A percentile compares a stretch with the other conserved stretches of the same genome.
These are phyloP conservation scores for Phylloporus sp. DNA, from an alignment of 768 basidiomycete species.

Conservation along the genomic window DNA sequence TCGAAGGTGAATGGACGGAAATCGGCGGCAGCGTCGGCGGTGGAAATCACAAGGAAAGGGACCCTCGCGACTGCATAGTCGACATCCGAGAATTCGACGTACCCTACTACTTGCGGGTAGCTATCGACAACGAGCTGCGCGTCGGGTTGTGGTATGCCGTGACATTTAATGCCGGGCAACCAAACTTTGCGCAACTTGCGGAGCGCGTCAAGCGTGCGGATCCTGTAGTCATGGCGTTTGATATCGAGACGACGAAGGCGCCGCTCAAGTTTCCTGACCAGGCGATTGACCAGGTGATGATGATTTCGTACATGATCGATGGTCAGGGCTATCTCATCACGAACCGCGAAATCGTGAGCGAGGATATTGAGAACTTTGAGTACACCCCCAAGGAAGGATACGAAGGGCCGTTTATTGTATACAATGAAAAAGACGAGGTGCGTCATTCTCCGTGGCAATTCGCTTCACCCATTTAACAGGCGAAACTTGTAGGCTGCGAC, in stretches of 20 bases:
- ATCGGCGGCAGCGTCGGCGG: constrained; percentile 37
- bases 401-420: constrained; percentile 92
- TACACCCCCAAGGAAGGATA: constrained; percentile 98
- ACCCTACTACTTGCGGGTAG: constrained; percentile 96
- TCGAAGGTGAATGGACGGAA: constrained; percentile 61
- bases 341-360: constrained; percentile 93
- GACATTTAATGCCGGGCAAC: constrained; percentile 75
- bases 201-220: constrained; percentile 97
- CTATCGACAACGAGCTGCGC: constrained; percentile 96
- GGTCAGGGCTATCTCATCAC: constrained; percentile 97
- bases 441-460: constrained; percentile 19
- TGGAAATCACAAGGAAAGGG: constrained; percentile 50
- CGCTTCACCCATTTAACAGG: no score
- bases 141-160: constrained; percentile 98
- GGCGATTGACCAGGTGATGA: constrained; percentile 97
- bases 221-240: constrained; percentile 97
- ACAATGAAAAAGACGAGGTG: constrained; percentile 92
- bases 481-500: constrained; percentile 59
- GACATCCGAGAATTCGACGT: constrained; percentile 97
- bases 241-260: constrained; percentile 99
- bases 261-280: constrained; percentile 99
- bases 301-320: constrained; percentile 99
- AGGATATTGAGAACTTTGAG: constrained; percentile 98
- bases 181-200: constrained; percentile 60
- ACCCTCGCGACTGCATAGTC: constrained; percentile 89